Percentiles rank a stretch among this genome's conserved stretches.
Conservation (phyloP, 352 stramenopile species). For the Phytophthora hybrid region DNA sequence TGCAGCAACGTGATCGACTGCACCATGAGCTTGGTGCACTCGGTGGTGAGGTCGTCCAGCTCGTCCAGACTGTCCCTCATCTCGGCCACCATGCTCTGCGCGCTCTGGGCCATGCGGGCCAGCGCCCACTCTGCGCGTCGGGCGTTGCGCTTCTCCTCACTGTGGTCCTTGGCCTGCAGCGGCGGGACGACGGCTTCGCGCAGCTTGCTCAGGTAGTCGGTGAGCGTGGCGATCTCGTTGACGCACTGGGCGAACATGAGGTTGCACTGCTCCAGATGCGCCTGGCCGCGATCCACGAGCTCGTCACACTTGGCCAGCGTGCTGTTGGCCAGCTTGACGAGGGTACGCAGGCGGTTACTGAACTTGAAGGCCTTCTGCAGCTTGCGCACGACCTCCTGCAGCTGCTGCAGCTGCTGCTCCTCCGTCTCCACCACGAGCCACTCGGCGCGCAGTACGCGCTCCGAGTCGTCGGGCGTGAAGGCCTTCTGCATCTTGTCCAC, state of each 20-base stretch:
- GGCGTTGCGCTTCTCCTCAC: slow-evolving; percentile 72
- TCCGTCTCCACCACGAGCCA: slow-evolving; percentile 87
- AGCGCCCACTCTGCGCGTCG: slow-evolving; percentile 83
- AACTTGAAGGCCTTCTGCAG: slow-evolving; percentile 88
- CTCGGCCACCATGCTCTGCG: slow-evolving; percentile 67
- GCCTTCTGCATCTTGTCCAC: slow-evolving; percentile 74
- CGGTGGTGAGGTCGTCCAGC: slow-evolving; percentile 79
- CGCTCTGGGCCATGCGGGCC: slow-evolving; percentile 74
- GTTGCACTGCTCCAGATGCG: slow-evolving; percentile 79
- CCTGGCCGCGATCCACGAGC: slow-evolving; percentile 75
- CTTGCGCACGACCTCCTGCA: slow-evolving; percentile 69
- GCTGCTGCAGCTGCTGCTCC: slow-evolving; percentile 68
- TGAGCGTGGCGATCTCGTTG: slow-evolving; percentile 81
- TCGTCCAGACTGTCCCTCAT: slow-evolving; percentile 83
- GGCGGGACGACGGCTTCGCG: slow-evolving; percentile 67
- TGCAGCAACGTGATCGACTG: slow-evolving; percentile 89
- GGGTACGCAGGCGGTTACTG: slow-evolving; percentile 65
- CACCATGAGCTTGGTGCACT: slow-evolving; percentile 89
- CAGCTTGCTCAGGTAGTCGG: slow-evolving; percentile 84
- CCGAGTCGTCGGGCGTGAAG: slow-evolving; percentile 77
- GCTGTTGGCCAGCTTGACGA: slow-evolving; percentile 77
- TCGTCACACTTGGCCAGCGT: slow-evolving; percentile 73
- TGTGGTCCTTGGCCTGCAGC: slow-evolving; percentile 66
- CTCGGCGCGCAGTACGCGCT: slow-evolving; percentile 70
- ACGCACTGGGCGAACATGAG: slow-evolving; percentile 84